Evolutionary conservation across 768 basidiomycete genomes (phyloP).

Genomic region (Kwoniella heveanensis): DNA sequence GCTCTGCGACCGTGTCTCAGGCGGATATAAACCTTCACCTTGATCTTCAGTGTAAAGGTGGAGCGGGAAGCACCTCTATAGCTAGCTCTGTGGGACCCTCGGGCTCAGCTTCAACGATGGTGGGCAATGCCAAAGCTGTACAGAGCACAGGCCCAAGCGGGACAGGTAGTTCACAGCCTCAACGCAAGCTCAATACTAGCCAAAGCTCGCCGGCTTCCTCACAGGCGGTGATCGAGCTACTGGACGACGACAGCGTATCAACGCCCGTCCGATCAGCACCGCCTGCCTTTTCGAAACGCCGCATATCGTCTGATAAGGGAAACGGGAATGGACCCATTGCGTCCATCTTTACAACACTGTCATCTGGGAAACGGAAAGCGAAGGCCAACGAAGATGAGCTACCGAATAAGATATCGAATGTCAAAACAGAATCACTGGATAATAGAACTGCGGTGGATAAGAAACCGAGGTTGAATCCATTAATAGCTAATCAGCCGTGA

Average conservation of each 20-base stretch:
- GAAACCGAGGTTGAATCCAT: conserved; percentile 43
- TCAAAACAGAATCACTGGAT: neutral
- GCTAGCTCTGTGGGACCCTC: no score
- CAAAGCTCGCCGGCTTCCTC: neutral
- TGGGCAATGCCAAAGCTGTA: neutral
- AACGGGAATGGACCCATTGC: conserved; percentile 1
- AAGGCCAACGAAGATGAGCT: conserved; percentile 5
- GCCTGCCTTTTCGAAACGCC: conserved; percentile 1
- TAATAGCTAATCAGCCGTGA: conserved; percentile 53
- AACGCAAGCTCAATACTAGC: neutral
- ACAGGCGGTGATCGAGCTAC: neutral
- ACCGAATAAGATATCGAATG: neutral
- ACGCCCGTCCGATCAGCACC: conserved; percentile 13
- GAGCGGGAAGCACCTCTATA: neutral
- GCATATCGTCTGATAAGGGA: conserved; percentile 10
- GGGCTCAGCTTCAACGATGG: no score
- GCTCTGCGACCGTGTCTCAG: conserved; percentile 25
- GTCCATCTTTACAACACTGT: conserved; percentile 15
- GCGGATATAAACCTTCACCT: conserved; percentile 47
- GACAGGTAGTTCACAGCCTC: no score
- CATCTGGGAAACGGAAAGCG: conserved; percentile 4
- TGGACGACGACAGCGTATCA: neutral
- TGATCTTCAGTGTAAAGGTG: conserved; percentile 38
- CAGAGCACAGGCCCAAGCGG: conserved; percentile 2
- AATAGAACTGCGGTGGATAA: conserved; percentile 28